Conservation (phyloP, 2,329 filamentous ascomycete genomes). For the Phialocephala subalpina region DNA sequence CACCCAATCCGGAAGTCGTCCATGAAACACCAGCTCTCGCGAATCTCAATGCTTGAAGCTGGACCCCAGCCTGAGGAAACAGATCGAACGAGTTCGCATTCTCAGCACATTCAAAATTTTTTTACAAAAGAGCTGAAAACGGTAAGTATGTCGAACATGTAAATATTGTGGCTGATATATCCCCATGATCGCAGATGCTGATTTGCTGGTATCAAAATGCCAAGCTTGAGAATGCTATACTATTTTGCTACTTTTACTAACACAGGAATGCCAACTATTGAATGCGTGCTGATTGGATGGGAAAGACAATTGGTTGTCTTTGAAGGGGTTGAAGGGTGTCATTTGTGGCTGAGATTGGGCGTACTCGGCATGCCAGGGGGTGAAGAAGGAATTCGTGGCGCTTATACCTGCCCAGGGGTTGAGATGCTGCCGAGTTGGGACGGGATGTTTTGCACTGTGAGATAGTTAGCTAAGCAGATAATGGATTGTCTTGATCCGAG, state of each 20-base stretch:
- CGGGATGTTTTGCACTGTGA: too few species aligned
- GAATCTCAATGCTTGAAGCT: constrained; percentile 9
- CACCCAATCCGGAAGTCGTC: background rate
- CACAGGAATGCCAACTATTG: constrained; percentile 7
- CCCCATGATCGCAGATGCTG: background rate
- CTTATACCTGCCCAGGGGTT: background rate
- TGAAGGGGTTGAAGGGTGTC: background rate
- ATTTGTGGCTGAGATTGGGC: background rate
- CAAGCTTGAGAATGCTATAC: constrained; percentile 14
- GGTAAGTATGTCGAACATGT: background rate
- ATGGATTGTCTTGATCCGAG: too few species aligned
- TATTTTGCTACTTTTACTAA: constrained; percentile 3
- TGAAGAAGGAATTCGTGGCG: constrained; percentile 6
- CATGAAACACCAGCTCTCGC: constrained; percentile 6
- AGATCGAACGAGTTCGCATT: background rate
- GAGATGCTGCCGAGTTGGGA: background rate
- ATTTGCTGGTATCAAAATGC: background rate
- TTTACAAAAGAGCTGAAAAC: background rate
- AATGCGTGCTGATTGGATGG: background rate
- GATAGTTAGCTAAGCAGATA: too few species aligned
- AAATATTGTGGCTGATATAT: constrained; percentile 9
- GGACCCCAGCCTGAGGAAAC: background rate
- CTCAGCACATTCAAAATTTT: background rate
- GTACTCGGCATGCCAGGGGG: background rate
- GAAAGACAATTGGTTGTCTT: background rate